phyloP scores from a whole-genome alignment of 768 basidiomycete genomes.

The Agrocybe chaxingu region DNA sequence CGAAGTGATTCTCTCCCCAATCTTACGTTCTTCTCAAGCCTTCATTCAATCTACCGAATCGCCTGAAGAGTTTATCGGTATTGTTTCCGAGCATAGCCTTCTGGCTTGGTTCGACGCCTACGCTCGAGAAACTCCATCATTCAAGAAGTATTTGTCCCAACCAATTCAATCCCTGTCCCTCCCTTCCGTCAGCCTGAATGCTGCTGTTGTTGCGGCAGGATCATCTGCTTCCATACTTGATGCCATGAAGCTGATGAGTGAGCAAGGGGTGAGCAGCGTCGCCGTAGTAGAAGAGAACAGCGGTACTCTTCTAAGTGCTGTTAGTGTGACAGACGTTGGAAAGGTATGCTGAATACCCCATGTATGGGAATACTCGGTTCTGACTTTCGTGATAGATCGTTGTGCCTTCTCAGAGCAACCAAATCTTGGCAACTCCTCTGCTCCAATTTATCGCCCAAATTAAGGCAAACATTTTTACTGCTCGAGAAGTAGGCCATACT shows the following conservation, averaged over 20 bases:
- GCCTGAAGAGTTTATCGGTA: slow-evolving; percentile 51
- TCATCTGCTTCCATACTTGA: slow-evolving; percentile 66
- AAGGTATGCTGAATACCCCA: slow-evolving; percentile 39
- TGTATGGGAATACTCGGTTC: not conserved
- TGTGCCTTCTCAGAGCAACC: slow-evolving; percentile 77
- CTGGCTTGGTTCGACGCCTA: slow-evolving; percentile 65
- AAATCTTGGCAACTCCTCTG: slow-evolving; percentile 66
- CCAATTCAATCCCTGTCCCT: slow-evolving; percentile 54
- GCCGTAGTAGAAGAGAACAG: slow-evolving; percentile 70
- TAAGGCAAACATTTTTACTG: slow-evolving; percentile 44
- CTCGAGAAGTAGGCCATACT: not conserved
- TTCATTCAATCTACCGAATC: slow-evolving; percentile 24
- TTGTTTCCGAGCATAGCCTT: slow-evolving; percentile 74
- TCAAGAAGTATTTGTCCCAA: slow-evolving; percentile 46
- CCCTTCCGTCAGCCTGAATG: slow-evolving; percentile 62
- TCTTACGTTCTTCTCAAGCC: slow-evolving; percentile 54
- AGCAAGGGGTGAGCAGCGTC: slow-evolving; percentile 79
- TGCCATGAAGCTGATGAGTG: slow-evolving; percentile 85
- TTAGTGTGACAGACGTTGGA: slow-evolving; percentile 82
- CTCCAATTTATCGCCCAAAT: slow-evolving; percentile 68
- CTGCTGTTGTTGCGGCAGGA: slow-evolving; percentile 59
- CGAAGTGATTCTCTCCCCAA: not conserved
- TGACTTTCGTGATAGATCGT: slow-evolving; percentile 47
- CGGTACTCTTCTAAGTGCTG: slow-evolving; percentile 64
- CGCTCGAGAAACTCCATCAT: slow-evolving; percentile 42